Evolutionary conservation across 1,284 basidiomycete genomes (phyloP), one percentile per base, ranked within the genome.

Genomic region (Meripilus lineatus): DNA sequence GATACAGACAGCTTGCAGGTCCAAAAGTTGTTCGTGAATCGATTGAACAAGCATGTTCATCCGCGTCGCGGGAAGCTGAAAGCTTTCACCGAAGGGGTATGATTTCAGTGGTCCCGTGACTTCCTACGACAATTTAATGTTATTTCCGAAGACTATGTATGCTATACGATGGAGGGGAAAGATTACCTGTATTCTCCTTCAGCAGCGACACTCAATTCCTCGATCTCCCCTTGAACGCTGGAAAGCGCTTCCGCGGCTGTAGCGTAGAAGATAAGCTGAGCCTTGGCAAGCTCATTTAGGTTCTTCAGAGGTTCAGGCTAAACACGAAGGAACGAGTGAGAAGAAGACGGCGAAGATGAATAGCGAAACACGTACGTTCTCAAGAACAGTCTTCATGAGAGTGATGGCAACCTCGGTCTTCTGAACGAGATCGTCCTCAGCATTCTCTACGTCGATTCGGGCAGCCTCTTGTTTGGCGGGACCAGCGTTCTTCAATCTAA

Each of bases 331-430:
- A 43, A 20, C 45, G 39, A 35, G 10, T 28, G 14, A 36, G 34
- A 28, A 42, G 44, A n/a, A 18, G 7, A 5, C 32, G 11, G 23
- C 15, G 22, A 15, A 40, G 24, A 24, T 21, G 4, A 24, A 24
- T 6, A 25, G 22, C 13, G 13, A 5, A 18, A 2, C 21, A 71
- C 86, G 41, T 53, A 93, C 89, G 69, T 97, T 96, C 59, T 98
- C 94, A 34, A 98, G 77, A 11, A 98, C 94, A 32, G 89, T 87
- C 76, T 98, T 96, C 95, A 98, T 98, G 47, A 96, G 77, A 11
- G 89, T 92, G 61, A 99, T 98, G 1, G 95, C 95, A 30, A 95
- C 90, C 68, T 99, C 95, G 18, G 95, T 99, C 72, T 92, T 93
- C 63, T 93, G 91, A 13, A 98, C 94, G 38, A 98, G 79, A 64